These are phyloP conservation scores for Botrytis aclada DNA, from an alignment of 2,329 filamentous ascomycete genomes.

Conservation along the genomic window DNA sequence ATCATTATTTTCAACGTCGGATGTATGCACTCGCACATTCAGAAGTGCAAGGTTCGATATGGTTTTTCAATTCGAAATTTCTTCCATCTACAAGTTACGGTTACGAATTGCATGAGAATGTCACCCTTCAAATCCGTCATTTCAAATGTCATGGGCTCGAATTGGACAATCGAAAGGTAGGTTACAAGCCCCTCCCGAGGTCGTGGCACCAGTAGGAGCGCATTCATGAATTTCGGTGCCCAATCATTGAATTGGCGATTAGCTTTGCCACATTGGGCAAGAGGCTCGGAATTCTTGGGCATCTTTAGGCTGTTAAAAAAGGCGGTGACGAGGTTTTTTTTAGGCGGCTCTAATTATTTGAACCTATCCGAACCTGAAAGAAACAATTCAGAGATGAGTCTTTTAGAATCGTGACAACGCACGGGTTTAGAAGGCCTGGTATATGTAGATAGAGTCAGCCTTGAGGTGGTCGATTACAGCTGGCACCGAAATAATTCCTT, in stretches of 20 bases:
- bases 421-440: slow-evolving; percentile 1
- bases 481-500: neutral
- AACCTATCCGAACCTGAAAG: slow-evolving; percentile 1
- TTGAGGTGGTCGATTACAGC: slow-evolving; percentile 14
- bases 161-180: slow-evolving; percentile 14
- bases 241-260: slow-evolving; percentile 21
- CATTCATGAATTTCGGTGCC: slow-evolving; percentile 19
- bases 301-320: slow-evolving; percentile 20
- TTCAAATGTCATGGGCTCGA: slow-evolving; percentile 12
- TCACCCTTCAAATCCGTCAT: neutral
- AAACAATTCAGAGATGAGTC: slow-evolving; percentile 5
- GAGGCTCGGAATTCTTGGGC: slow-evolving; percentile 21
- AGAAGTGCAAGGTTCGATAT: slow-evolving; percentile 15
- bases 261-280: slow-evolving; percentile 24
- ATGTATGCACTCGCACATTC: neutral
- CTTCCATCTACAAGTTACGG: slow-evolving; percentile 11
- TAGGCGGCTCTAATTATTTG: slow-evolving; percentile 11
- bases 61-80: slow-evolving; percentile 7
- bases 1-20: neutral
- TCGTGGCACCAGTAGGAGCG: slow-evolving; percentile 27
- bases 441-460: slow-evolving; percentile 21
- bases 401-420: slow-evolving; percentile 18
- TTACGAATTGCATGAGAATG: slow-evolving; percentile 14
- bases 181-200: slow-evolving; percentile 18
- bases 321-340: slow-evolving; percentile 13